Evolutionary conservation across 352 stramenopile genomes (phyloP), one percentile per base, ranked within the genome.

Genomic region (Globisporangium paddicum): DNA sequence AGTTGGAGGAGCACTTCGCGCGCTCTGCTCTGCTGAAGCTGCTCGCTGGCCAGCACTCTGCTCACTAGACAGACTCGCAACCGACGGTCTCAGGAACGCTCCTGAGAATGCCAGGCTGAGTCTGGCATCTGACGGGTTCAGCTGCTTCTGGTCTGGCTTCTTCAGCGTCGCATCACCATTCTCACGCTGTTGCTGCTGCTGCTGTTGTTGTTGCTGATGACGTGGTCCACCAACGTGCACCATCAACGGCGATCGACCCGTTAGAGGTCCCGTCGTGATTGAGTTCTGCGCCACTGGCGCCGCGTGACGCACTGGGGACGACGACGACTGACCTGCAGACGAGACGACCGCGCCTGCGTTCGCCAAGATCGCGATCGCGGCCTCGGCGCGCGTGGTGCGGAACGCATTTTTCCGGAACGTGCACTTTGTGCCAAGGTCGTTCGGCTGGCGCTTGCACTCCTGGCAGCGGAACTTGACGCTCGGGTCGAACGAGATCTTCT

Each of bases 381-480:
- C 50, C 13, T 56, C 50, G 13, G 32, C 13, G 10, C 23, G 26
- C 6, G 19, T 46, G 5, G 50, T 19, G 14, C n/a, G 16, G 5
- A 19, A 44, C 34, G 50, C 19, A 32, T 44, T 56, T 13, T 32
- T 34, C 18, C 32, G 19, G 18, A 44, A 56, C 2, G 50, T 19
- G 21, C 54, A 60, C 42, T 60, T 60, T 32, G 54, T 45, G 5
- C 54, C 54, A 9, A 30, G 21, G 8, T 60, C 54, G 14, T 60
- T 60, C n/a, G 54, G 54, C n/a, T 34, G 54, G 14, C 54, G 40
- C 34, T 50, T 60, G 54, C 54, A 60, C 7, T 53, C 45, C 4
- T 45, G 42, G 42, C 54, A 60, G 13, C 54, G 54, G n/a, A 53
- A 51, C 35, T 60, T 60, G 3, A 25, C 54, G 30, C 54, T 60